phyloP scores from a whole-genome alignment of 2,329 filamentous ascomycete species.

The Fonsecaea pedrosoi region DNA sequence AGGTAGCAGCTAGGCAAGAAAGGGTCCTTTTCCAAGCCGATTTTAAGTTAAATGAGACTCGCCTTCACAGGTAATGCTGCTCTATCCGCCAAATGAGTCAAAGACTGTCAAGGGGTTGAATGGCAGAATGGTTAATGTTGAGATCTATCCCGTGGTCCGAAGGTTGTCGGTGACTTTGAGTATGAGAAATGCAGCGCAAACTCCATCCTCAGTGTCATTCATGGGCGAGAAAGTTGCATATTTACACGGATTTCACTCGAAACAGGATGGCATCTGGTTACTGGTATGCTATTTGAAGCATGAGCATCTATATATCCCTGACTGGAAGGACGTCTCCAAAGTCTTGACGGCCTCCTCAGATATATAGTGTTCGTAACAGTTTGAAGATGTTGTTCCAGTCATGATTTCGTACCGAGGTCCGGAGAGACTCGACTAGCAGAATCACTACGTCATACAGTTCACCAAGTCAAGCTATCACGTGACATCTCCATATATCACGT shows the following conservation, averaged over 20 bases:
- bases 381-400: not conserved
- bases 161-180: conserved; percentile 26
- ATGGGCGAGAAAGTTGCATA: conserved; percentile 8
- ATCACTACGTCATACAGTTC: not conserved
- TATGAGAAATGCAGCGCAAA: conserved; percentile 39
- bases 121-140: not conserved
- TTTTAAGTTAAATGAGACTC: not conserved
- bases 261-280: not conserved
- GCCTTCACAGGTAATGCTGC: not conserved
- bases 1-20: not conserved
- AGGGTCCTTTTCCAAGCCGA: not conserved
- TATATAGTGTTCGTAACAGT: not conserved
- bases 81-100: not conserved
- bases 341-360: not conserved
- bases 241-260: conserved; percentile 1
- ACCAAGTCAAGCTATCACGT: not conserved
- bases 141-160: conserved; percentile 27
- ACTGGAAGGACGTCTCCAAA: not conserved
- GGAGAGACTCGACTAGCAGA: not conserved
- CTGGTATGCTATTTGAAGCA: not conserved
- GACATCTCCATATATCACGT: not conserved
- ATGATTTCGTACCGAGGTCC: conserved; percentile 2
- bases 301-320: not conserved
- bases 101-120: not conserved
- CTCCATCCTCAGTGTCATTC: conserved; percentile 29